These are phyloP conservation scores for Nasturtium officinale DNA, from an alignment of 345 rosid genomes.

Conservation along the genomic window DNA sequence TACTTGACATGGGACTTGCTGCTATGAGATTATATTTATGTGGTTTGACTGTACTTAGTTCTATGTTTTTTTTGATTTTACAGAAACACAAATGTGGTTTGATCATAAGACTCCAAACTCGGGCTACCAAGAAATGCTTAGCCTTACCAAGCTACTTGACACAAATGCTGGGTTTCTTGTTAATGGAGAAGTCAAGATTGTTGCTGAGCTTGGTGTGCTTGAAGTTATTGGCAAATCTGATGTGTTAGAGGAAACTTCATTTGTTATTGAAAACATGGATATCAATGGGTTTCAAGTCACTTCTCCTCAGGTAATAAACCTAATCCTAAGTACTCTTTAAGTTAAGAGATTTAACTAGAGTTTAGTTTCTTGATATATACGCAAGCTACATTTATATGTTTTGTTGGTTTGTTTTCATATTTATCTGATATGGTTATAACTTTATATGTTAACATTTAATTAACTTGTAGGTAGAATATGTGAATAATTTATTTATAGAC, in stretches of 20 bases:
- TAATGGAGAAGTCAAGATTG: conserved; percentile 6
- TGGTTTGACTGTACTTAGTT: background rate
- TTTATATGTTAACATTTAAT: background rate
- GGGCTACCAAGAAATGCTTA: background rate
- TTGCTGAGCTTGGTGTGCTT: background rate
- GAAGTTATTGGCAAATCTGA: background rate
- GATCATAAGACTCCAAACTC: accelerated
- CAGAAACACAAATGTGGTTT: accelerated
- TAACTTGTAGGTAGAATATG: background rate
- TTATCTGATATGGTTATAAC: background rate
- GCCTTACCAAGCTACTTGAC: background rate
- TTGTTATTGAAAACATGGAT: background rate
- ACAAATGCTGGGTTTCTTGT: background rate
- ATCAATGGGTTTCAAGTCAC: background rate
- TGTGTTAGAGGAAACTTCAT: background rate
- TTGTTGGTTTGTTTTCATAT: background rate
- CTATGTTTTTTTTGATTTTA: background rate
- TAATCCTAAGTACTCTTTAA: background rate
- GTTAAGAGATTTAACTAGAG: background rate
- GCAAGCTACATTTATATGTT: background rate
- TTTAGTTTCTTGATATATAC: background rate
- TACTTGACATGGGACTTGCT: background rate
- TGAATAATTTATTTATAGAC: background rate
- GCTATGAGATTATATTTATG: background rate
- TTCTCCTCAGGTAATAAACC: background rate